A percentile compares a stretch with the other conserved stretches of the same genome.
phyloP scores from a whole-genome alignment of 129 eudicot species.

The Saposhnikovia divaricata region DNA sequence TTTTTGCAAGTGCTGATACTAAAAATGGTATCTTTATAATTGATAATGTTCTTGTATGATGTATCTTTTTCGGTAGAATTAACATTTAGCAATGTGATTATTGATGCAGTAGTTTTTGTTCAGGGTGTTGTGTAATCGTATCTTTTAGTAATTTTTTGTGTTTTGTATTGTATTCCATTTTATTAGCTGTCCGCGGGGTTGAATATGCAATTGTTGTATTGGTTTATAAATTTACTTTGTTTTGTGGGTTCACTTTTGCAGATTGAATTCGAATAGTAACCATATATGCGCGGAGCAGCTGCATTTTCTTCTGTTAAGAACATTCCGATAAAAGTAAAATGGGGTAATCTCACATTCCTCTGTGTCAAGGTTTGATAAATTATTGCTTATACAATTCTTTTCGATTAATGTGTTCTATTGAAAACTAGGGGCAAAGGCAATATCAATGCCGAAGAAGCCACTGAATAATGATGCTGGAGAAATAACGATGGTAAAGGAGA shows the following conservation, averaged over 20 bases:
- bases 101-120: background rate
- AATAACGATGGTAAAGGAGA: conserved; percentile 29
- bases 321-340: conserved; percentile 31
- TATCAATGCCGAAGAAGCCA: conserved; percentile 50
- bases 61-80: background rate
- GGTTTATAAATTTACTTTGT: background rate
- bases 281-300: conserved; percentile 32
- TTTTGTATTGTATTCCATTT: background rate
- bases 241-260: background rate
- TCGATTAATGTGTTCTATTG: conserved; percentile 6
- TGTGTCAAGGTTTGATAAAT: background rate
- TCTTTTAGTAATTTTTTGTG: background rate
- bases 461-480: conserved; percentile 35
- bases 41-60: background rate
- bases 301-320: conserved; percentile 18
- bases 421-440: conserved; percentile 26
- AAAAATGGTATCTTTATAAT: too few relatives aligned
- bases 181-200: background rate
- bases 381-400: background rate
- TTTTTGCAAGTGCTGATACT: background rate
- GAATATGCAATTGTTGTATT: background rate
- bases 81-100: too few relatives aligned
- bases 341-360: conserved; percentile 41
- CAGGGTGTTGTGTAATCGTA: background rate
- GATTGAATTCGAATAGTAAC: background rate